These are phyloP conservation scores for Aspergillus ustus DNA, from an alignment of 2,329 filamentous ascomycete species.

Conservation along the genomic window DNA sequence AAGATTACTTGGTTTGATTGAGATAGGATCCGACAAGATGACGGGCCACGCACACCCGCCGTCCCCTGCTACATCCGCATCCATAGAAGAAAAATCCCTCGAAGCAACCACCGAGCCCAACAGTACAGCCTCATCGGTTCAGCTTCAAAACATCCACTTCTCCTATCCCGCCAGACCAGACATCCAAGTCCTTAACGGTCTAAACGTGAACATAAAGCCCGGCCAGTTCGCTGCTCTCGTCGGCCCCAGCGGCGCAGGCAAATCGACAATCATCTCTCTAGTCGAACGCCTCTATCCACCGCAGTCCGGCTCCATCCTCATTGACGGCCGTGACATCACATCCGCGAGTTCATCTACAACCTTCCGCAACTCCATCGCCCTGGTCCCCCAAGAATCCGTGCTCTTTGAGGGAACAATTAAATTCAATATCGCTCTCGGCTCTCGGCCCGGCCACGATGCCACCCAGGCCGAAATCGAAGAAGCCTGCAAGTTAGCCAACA, in stretches of 20 bases:
- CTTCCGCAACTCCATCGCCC: conserved; percentile 51
- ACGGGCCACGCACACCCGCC: conserved; percentile 24
- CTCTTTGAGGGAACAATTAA: conserved; percentile 54
- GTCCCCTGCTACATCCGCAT: background rate
- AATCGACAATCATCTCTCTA: conserved; percentile 66
- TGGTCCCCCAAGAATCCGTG: conserved; percentile 55
- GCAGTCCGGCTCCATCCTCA: conserved; percentile 53
- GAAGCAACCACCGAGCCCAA: conserved; percentile 4
- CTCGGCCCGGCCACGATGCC: conserved; percentile 58
- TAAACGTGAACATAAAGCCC: conserved; percentile 58
- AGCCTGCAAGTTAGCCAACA: conserved; percentile 70
- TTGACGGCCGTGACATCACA: conserved; percentile 57
- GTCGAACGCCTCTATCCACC: conserved; percentile 61
- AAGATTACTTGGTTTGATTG: conserved; percentile 56
- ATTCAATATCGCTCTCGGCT: conserved; percentile 53
- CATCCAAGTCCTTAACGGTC: conserved; percentile 60
- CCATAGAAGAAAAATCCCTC: conserved; percentile 12
- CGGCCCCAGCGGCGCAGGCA: conserved; percentile 71
- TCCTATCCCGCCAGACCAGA: conserved; percentile 68
- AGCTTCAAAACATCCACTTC: conserved; percentile 66
- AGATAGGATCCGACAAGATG: conserved; percentile 42
- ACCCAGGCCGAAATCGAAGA: conserved; percentile 66
- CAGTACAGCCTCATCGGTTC: conserved; percentile 48
- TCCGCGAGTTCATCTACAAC: conserved; percentile 36
- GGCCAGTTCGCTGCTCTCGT: conserved; percentile 58